phyloP scores from a whole-genome alignment of 2,329 filamentous ascomycete genomes.

The Periconia macrospinosa region DNA sequence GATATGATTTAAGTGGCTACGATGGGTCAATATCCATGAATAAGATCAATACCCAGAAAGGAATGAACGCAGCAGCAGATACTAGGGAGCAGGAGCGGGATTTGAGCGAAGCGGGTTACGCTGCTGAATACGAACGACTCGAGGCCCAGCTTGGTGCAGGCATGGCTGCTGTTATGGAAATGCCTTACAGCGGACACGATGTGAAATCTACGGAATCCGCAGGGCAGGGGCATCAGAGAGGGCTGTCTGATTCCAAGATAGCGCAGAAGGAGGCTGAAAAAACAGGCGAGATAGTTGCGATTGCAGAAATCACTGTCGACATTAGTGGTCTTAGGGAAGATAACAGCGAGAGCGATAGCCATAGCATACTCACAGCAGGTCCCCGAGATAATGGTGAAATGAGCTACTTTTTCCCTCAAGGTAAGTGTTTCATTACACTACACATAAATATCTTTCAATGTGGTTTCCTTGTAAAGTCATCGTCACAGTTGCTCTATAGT shows the following conservation, averaged over 20 bases:
- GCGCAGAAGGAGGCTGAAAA: constrained; percentile 48
- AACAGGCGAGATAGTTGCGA: constrained; percentile 47
- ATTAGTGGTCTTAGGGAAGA: constrained; percentile 45
- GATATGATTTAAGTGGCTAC: constrained; percentile 31
- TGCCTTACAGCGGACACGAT: constrained; percentile 32
- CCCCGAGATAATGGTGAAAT: constrained; percentile 23
- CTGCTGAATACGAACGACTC: constrained; percentile 39
- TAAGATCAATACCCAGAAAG: constrained; percentile 18
- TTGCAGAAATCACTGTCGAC: constrained; percentile 46
- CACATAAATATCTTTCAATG: background rate
- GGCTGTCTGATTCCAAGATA: constrained; percentile 29
- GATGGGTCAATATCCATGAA: constrained; percentile 31
- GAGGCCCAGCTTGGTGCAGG: constrained; percentile 41
- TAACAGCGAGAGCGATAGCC: constrained; percentile 36
- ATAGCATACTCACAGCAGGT: constrained; percentile 25
- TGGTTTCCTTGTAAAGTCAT: too few relatives aligned
- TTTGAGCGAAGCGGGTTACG: constrained; percentile 33
- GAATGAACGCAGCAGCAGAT: constrained; percentile 13
- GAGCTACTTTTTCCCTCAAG: constrained; percentile 43
- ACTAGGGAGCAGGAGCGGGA: constrained; percentile 21
- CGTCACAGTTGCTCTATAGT: too few relatives aligned
- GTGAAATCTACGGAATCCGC: constrained; percentile 10
- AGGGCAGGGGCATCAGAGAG: constrained; percentile 23
- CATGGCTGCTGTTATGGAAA: constrained; percentile 39
- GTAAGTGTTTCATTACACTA: background rate